Base-by-base conservation (phyloP, 345 rosid species). In the Eucalyptus decipiens region DNA sequence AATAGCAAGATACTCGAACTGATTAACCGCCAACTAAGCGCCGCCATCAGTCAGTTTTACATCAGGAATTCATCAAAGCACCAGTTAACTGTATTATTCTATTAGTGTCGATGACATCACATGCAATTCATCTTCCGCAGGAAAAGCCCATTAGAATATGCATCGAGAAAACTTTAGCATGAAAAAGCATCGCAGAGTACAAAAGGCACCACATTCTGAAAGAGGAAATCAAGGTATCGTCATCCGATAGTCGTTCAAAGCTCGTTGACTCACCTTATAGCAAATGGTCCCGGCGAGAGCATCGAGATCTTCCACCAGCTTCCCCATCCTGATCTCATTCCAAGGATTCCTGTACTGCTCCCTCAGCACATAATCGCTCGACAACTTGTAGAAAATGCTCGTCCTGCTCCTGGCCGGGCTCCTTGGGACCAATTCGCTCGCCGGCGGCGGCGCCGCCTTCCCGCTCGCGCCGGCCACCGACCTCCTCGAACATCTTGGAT, bases 261-360 rank as follows among this genome's bases (percentile, higher is more conserved):
- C 67, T 3, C 13, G 67, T 34, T 11, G 1, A 45, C 6, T 43
- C 80, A 96, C 99, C 97, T 96, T 96, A 54, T 92, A 95, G 86
- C 97, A 93, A 88, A 97, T 93, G 32, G 99, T 96, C 65, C 99
- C 98, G 69, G 97, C 98, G 51, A 96, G 98, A 91, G 99, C 98
- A 92, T 97, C 98, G 89, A 96, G 98, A 92, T 97, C 99, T 90
- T 96, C 99, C 89, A 96, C 93, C 93, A 95, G 90, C 91, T 95
- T 95, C 87, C 97, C 98, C 89, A 92, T 94, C 88, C 98, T 95
- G 89, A 97, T 90, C 93, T 94, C 94, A 62, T 97, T 93, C 97
- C 99, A 97, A 52, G 98, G 98, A 45, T 96, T 96, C 52, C 92
- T 93, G 43, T 97, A 97, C 93, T 96, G 98, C 90, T 95, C 98